Conservation (phyloP, 352 stramenopile species). For the Pythium aphanidermatum region DNA sequence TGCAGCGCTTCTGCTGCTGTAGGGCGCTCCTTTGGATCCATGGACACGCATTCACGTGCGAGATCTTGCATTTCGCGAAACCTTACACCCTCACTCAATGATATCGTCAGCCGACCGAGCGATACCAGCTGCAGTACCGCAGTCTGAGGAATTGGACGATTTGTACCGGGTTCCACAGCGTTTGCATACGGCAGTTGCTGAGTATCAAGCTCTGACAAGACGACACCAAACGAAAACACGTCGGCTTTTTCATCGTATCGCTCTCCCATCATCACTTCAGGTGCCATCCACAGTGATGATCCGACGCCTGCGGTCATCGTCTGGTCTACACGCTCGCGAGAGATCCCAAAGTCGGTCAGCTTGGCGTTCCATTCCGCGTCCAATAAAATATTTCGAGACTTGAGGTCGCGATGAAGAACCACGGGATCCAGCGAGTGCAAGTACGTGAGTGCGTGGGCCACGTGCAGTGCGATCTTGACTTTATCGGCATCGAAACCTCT, state of each 20-base stretch:
- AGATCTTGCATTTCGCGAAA: constrained; percentile 27
- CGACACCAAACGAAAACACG: constrained; percentile 45
- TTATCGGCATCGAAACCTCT: constrained; percentile 36
- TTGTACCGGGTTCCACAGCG: constrained; percentile 2
- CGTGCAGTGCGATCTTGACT: constrained; percentile 30
- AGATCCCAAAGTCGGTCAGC: too few species aligned
- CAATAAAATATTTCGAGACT: too few species aligned
- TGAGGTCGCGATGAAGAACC: too few species aligned
- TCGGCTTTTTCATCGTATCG: constrained; percentile 21
- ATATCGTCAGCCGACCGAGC: constrained; percentile 32
- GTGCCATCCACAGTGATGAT: constrained; percentile 2
- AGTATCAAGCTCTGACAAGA: constrained; percentile 38
- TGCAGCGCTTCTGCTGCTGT: constrained; percentile 31
- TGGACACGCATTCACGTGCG: constrained; percentile 29
- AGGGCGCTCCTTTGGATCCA: constrained; percentile 34
- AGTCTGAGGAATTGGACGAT: constrained; percentile 12
- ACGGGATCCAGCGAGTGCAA: too few species aligned
- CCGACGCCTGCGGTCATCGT: constrained; percentile 13
- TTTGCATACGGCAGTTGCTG: constrained; percentile 20
- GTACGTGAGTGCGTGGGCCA: too few species aligned
- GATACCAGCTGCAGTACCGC: constrained; percentile 44
- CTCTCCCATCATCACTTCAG: not conserved
- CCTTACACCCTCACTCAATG: constrained; percentile 22
- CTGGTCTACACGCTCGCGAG: too few species aligned
- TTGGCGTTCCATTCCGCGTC: too few species aligned